Percentiles rank a stretch among this genome's conserved stretches.
phyloP scores from a whole-genome alignment of 257 asterid genomes.

The Nicotiana obtusifolia region DNA sequence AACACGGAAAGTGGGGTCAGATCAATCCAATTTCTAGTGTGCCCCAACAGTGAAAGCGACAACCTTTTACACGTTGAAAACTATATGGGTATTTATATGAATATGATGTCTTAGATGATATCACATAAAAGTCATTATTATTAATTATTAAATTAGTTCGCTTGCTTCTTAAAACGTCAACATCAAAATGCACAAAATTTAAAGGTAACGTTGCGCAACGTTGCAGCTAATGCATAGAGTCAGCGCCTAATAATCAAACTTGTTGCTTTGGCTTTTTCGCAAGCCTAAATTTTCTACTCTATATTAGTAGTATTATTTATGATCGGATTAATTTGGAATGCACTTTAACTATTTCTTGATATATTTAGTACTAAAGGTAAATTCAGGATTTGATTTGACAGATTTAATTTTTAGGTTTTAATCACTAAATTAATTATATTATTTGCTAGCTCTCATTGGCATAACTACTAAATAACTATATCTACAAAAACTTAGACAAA shows the following conservation, averaged over 20 bases:
- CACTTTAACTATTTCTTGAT: too few species aligned
- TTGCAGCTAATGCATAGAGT: conserved; percentile 6
- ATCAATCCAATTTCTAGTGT: conserved; percentile 8
- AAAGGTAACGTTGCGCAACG: conserved; percentile 29
- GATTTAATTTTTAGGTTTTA: too few species aligned
- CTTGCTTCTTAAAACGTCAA: conserved; percentile 21
- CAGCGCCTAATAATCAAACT: background rate
- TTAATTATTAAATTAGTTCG: conserved; percentile 8
- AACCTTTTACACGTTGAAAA: background rate
- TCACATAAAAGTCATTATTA: conserved; percentile 17
- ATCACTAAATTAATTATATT: too few species aligned
- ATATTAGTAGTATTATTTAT: too few species aligned
- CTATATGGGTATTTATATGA: background rate
- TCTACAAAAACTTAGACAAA: too few species aligned
- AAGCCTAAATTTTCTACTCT: too few species aligned
- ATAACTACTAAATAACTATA: too few species aligned
- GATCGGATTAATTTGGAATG: too few species aligned
- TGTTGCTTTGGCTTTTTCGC: conserved; percentile 8
- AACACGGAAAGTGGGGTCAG: conserved; percentile 48
- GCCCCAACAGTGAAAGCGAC: conserved; percentile 24
- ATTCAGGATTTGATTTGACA: too few species aligned
- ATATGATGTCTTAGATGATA: background rate
- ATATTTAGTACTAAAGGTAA: too few species aligned
- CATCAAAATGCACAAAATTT: conserved; percentile 13
- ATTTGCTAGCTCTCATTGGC: too few species aligned